These are phyloP conservation scores for Paecilomyces sp. DNA, from an alignment of 2,329 filamentous ascomycete species.

Conservation along the genomic window DNA sequence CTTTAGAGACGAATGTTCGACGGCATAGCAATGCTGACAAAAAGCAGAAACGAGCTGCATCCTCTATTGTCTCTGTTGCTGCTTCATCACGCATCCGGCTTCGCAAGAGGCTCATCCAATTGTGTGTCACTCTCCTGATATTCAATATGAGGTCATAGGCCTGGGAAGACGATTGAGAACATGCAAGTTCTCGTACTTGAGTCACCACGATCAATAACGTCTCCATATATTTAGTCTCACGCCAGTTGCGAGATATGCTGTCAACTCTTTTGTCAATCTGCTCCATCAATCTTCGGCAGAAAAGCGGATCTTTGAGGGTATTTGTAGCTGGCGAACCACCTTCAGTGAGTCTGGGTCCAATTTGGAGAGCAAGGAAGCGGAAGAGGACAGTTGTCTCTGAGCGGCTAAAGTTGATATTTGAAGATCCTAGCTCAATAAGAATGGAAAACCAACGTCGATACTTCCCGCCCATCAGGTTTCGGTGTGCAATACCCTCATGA, in stretches of 20 bases:
- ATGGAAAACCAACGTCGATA: slow-evolving; percentile 42
- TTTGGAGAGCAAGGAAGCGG: slow-evolving; percentile 47
- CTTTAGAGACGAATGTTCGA: slow-evolving; percentile 32
- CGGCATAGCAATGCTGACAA: slow-evolving; percentile 52
- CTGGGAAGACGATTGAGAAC: slow-evolving; percentile 7
- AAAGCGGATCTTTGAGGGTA: slow-evolving; percentile 43
- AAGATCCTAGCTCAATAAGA: slow-evolving; percentile 44
- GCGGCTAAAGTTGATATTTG: slow-evolving; percentile 53
- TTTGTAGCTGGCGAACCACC: slow-evolving; percentile 43
- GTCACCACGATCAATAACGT: slow-evolving; percentile 47
- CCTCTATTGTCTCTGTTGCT: slow-evolving; percentile 32
- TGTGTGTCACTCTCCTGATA: slow-evolving; percentile 37
- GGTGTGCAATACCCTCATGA: slow-evolving; percentile 44
- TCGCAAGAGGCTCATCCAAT: slow-evolving; percentile 47
- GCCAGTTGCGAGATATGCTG: slow-evolving; percentile 49
- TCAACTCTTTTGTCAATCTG: slow-evolving; percentile 43
- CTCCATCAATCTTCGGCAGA: slow-evolving; percentile 43
- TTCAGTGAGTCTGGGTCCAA: slow-evolving; percentile 40
- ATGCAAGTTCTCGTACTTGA: slow-evolving; percentile 27
- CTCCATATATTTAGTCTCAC: slow-evolving; percentile 54
- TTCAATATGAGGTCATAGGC: slow-evolving; percentile 29
- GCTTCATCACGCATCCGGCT: slow-evolving; percentile 34
- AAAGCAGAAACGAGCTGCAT: slow-evolving; percentile 41
- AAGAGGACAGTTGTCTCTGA: slow-evolving; percentile 47
- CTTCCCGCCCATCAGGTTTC: slow-evolving; percentile 38